phyloP scores from a whole-genome alignment of 352 stramenopile genomes.

The Saprolegnia diclina region DNA sequence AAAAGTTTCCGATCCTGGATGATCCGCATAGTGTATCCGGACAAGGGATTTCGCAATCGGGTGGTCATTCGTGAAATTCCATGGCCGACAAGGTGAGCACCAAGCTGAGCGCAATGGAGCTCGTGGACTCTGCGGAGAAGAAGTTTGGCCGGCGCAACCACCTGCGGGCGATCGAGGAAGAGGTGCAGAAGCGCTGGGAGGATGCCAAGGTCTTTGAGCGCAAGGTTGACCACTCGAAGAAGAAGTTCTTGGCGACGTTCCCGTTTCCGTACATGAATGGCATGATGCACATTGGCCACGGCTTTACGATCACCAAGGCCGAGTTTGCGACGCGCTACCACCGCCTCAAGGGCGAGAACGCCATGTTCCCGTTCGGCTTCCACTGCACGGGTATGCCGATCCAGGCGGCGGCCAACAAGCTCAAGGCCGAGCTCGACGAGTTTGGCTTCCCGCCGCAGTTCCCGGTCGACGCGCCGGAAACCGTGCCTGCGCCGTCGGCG shows the following conservation, averaged over 20 bases:
- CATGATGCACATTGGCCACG: conserved; percentile 96
- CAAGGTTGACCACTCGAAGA: conserved; percentile 62
- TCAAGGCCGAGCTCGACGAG: conserved; percentile 95
- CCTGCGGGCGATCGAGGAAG: conserved; percentile 87
- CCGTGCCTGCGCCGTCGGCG: conserved; percentile 29
- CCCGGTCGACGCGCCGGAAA: conserved; percentile 49
- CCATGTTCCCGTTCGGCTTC: conserved; percentile 98
- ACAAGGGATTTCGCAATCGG: conserved; percentile 10
- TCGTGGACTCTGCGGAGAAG: conserved; percentile 54
- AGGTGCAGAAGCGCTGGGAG: conserved; percentile 87
- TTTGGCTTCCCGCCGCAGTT: conserved; percentile 95
- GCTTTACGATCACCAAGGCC: conserved; percentile 98
- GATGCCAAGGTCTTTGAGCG: conserved; percentile 88
- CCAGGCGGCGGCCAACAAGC: conserved; percentile 98
- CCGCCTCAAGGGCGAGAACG: conserved; percentile 97
- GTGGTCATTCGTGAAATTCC: conserved; percentile 22
- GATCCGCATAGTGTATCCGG: neutral
- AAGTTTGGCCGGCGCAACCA: conserved; percentile 87
- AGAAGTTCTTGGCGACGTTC: conserved; percentile 99
- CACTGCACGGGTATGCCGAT: conserved; percentile 99
- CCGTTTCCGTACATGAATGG: conserved; percentile 99
- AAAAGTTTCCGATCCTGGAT: neutral
- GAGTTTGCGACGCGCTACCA: conserved; percentile 91
- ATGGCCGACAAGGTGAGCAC: conserved; percentile 62
- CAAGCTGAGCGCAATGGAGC: conserved; percentile 79